Evolutionary conservation across 2,329 filamentous ascomycete genomes (phyloP).

Genomic region (Epichloe sp.): DNA sequence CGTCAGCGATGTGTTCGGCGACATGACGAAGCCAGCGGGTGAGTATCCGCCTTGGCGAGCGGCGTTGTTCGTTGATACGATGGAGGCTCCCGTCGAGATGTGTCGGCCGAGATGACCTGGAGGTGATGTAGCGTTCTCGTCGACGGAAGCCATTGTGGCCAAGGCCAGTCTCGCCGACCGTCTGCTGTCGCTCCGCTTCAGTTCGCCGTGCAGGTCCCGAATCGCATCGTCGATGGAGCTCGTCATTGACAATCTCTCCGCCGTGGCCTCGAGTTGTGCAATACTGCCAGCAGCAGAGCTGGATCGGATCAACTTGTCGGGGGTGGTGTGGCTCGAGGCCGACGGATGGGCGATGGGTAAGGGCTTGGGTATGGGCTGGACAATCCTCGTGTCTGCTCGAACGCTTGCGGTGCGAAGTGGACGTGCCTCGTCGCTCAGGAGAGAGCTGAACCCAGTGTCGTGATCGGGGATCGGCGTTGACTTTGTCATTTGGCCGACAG

Average conservation of each 20-base stretch:
- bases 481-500: conserved; percentile 6
- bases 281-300: conserved; percentile 54
- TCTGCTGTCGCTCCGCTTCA: conserved; percentile 57
- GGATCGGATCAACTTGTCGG: conserved; percentile 48
- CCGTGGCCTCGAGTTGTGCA: conserved; percentile 60
- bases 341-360: conserved; percentile 35
- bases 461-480: conserved; percentile 4
- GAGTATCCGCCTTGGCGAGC: conserved; percentile 60
- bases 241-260: conserved; percentile 59
- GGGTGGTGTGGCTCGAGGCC: conserved; percentile 31
- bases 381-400: conserved; percentile 31
- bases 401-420: conserved; percentile 25
- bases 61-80: conserved; percentile 53
- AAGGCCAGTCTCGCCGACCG: conserved; percentile 48
- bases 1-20: conserved; percentile 49
- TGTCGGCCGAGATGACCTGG: conserved; percentile 25
- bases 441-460: conserved; percentile 4
- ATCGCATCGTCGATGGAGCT: conserved; percentile 71
- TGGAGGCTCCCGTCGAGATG: conserved; percentile 43
- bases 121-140: background rate
- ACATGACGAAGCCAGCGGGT: conserved; percentile 53
- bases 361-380: conserved; percentile 28
- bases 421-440: conserved; percentile 6
- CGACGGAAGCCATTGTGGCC: conserved; percentile 12
- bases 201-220: conserved; percentile 55